These are phyloP conservation scores for Quercus gilva DNA, from an alignment of 306 rosid species.

Conservation along the genomic window DNA sequence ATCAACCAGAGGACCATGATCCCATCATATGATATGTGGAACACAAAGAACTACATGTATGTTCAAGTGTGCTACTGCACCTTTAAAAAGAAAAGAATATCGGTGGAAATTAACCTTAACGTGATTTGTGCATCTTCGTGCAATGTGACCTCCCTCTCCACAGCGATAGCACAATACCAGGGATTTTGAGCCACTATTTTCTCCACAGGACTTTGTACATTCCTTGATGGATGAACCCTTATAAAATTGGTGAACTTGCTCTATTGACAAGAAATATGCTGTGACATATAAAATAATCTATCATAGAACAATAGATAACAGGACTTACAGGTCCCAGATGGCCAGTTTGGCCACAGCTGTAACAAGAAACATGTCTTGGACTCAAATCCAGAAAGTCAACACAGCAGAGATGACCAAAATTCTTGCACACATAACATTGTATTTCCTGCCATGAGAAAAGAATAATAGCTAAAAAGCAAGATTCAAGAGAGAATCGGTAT, in stretches of 20 bases:
- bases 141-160: neutral
- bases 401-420: slow-evolving; percentile 21
- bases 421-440: slow-evolving; percentile 17
- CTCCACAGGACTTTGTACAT: neutral
- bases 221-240: neutral
- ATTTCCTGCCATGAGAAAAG: slow-evolving; percentile 9
- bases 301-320: neutral
- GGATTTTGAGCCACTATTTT: neutral
- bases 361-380: slow-evolving; percentile 2
- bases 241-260: slow-evolving; percentile 4
- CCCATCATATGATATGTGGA: neutral
- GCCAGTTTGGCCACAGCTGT: slow-evolving; percentile 19
- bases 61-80: neutral
- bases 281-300: neutral
- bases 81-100: neutral
- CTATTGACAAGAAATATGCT: neutral
- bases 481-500: neutral
- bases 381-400: neutral
- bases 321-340: slow-evolving; percentile 14
- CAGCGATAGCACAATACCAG: neutral
- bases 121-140: neutral
- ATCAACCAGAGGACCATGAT: neutral
- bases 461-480: neutral
- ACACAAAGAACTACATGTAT: neutral
- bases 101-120: neutral